Evolutionary conservation across 2,329 filamentous ascomycete species (phyloP).

Genomic region (Colletotrichum somersetense): DNA sequence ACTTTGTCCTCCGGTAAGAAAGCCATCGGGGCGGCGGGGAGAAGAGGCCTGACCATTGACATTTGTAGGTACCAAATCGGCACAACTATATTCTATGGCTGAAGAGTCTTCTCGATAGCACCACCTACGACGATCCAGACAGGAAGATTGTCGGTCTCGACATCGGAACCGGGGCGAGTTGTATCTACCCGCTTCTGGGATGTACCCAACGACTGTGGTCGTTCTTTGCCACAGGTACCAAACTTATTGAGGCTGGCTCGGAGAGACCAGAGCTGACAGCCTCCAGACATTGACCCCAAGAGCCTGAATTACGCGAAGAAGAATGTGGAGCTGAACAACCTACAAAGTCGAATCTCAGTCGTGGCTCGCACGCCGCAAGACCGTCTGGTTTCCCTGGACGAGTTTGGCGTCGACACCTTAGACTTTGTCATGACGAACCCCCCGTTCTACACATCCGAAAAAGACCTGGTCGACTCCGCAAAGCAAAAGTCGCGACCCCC

Average conservation of each 20-base stretch:
- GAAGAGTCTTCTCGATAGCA: slow-evolving; percentile 82
- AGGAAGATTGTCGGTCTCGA: slow-evolving; percentile 79
- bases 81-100: slow-evolving; percentile 95
- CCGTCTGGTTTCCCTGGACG: slow-evolving; percentile 73
- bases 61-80: slow-evolving; percentile 69
- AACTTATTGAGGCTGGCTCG: background rate
- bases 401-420: slow-evolving; percentile 63
- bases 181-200: slow-evolving; percentile 90
- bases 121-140: slow-evolving; percentile 62
- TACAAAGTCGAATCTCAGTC: slow-evolving; percentile 75
- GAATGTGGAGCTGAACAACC: slow-evolving; percentile 76
- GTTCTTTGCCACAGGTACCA: slow-evolving; percentile 73
- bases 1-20: slow-evolving; percentile 83
- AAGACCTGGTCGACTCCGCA: slow-evolving; percentile 76
- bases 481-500: slow-evolving; percentile 75
- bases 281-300: slow-evolving; percentile 78
- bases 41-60: slow-evolving; percentile 7
- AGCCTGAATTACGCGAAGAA: slow-evolving; percentile 74
- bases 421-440: slow-evolving; percentile 96
- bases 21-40: background rate
- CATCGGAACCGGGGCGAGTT: slow-evolving; percentile 90
- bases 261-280: background rate
- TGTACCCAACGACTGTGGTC: slow-evolving; percentile 79
- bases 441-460: slow-evolving; percentile 86
- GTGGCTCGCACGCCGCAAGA: slow-evolving; percentile 65